Evolutionary conservation across 2,329 filamentous ascomycete species (phyloP), one percentile per base, ranked within the genome.

Genomic region (Diaporthe amygdali): DNA sequence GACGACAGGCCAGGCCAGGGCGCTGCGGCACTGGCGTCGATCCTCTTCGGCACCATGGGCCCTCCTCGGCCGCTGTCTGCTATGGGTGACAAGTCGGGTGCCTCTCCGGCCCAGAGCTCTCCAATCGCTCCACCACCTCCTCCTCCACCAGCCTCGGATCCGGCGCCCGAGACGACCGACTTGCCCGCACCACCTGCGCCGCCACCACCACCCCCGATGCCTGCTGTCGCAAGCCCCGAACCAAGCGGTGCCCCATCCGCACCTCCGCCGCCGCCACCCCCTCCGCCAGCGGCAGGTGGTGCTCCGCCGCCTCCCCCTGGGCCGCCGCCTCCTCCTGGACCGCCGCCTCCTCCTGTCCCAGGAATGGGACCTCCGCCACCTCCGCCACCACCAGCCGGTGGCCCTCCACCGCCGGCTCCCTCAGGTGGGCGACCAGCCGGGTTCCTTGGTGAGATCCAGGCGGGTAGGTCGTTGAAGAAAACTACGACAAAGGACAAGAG

Each of bases 41-140:
- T 98, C 72, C 88, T 99, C 25, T 99, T 99, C 80, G 96, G 96
- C 71, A 97, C 95, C 66, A 98, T 99, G 95, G 96, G 90, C 12
- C 96, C 96, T 47, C 96, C 96, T 17, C 91, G 96, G 66, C 95
- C 96, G 37, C 83, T 98, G 54, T 97, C 94, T 25, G 93, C 94
- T 8, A 91, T 94, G 80, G 94, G 93, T 68, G 91, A 93, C 75
- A 93, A 93, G 76, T 85, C 85, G 10, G 79, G 81, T 34, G 77
- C 80, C 12, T 80, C 84, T 12, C 77, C 80, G 1, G 74, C 78
- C 14, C 75, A 75, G 25, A 83, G 83, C 70, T 79, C 79, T 12
- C 82, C 75, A 59, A 84, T 77, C 77, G 83, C 82, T 72, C 82
- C 81, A 70, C 82, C 79, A 70, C 83, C 78, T 56, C 83, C 79